Evolutionary conservation across 2,329 filamentous ascomycete species (phyloP), one percentile per base, ranked within the genome.

Genomic region (Teratosphaeria viscida): DNA sequence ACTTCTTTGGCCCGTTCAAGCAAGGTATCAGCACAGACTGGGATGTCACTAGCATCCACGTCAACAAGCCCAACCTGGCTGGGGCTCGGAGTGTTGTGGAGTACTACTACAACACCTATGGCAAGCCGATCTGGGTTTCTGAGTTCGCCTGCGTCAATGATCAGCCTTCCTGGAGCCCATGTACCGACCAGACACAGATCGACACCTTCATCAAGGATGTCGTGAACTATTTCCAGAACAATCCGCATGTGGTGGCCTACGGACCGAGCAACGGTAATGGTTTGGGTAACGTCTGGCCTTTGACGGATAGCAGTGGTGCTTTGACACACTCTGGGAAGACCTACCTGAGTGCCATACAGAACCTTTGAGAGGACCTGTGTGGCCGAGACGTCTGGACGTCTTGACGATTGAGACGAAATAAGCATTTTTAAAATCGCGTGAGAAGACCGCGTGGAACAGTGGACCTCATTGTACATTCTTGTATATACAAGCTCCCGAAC

Each of bases 1-100:
- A 63, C 54, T 70, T 66, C 63, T 59, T 70, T 49, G 63, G 62
- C 8, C 63, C 64, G 2, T 70, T 70, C 58, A 61, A 62, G 14
- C 32, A 58, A 8, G 56, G 54, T 37, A 59, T 65, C 56, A 54
- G 49, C 4, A 27, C 16, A 6, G 43, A 54, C 26, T 71, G 68
- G 68, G 64, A 69, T 32, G 63, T 68, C 59, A 71, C 68, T 16
- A 59, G 56, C 59, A 64, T 70, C 52, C 68, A 70, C 60, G 62
- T 68, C 60, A 70, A 71, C 63, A 69, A 69, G 58, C 64, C 64
- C 39, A 62, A 62, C 43, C 49, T 66, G 19, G 57, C 58, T 5
- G 66, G 63, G 11, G 66, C 64, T 52, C 64, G 64, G 57, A 57
- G 63, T 12, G 69, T 64, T 11, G 65, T 70, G 14, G 67, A 67